These are phyloP conservation scores for Phytophthora cryptogea DNA, from an alignment of 352 stramenopile species.

Conservation along the genomic window DNA sequence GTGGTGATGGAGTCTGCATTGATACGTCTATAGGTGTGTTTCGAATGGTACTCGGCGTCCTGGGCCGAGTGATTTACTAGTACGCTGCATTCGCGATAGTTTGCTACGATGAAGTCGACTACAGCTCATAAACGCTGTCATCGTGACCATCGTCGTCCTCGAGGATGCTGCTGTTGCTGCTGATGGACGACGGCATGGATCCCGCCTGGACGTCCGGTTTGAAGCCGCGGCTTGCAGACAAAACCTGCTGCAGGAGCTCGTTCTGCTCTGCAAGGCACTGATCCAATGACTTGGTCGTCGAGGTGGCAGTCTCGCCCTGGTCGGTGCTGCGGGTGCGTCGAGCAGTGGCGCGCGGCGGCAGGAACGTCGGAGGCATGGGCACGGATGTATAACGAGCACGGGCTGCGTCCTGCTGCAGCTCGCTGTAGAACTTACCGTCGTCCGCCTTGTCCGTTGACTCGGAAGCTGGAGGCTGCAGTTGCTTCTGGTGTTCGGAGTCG, in stretches of 20 bases:
- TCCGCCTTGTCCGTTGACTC: slow-evolving; percentile 7
- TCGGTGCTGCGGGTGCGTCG: slow-evolving; percentile 38
- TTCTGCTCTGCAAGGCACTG: slow-evolving; percentile 49
- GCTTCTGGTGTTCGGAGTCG: slow-evolving; percentile 32
- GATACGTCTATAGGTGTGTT: slow-evolving; percentile 5
- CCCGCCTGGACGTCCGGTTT: slow-evolving; percentile 8
- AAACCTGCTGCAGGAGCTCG: slow-evolving; percentile 42
- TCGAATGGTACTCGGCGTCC: slow-evolving; percentile 13
- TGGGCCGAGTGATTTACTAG: slow-evolving; percentile 22
- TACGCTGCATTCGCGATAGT: slow-evolving; percentile 30
- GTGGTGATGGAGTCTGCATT: not conserved
- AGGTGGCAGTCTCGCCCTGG: slow-evolving; percentile 17
- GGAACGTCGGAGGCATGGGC: slow-evolving; percentile 22
- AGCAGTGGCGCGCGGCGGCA: slow-evolving; percentile 10
- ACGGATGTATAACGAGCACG: slow-evolving; percentile 39
- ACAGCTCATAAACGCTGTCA: slow-evolving; percentile 40
- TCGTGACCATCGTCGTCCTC: slow-evolving; percentile 30
- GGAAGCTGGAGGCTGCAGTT: slow-evolving; percentile 23
- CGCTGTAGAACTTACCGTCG: slow-evolving; percentile 24
- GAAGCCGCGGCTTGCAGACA: slow-evolving; percentile 38
- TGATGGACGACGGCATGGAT: slow-evolving; percentile 21
- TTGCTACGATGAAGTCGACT: not conserved
- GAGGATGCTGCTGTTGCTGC: slow-evolving; percentile 23
- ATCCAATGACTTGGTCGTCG: slow-evolving; percentile 36
- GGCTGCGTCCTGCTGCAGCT: slow-evolving; percentile 13